phyloP scores from a whole-genome alignment of 306 rosid species.

The Potentilla sterilis region DNA sequence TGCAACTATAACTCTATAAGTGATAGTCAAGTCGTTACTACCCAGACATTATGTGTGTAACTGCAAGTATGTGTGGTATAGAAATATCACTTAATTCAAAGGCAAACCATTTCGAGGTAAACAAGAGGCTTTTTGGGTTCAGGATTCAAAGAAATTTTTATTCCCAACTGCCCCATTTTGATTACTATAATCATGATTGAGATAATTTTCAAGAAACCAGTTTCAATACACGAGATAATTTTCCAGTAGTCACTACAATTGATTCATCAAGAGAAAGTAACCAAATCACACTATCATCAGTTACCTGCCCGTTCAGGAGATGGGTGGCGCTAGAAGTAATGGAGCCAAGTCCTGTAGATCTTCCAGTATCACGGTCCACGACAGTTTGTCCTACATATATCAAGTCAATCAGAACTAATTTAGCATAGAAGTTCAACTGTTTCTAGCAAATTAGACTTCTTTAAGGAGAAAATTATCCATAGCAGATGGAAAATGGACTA shows the following conservation, averaged over 20 bases:
- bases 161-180: not conserved
- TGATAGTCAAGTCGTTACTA: not conserved
- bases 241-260: not conserved
- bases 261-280: not conserved
- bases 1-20: not conserved
- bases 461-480: not conserved
- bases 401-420: conserved; percentile 7
- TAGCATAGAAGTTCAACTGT: not conserved
- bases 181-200: not conserved
- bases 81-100: not conserved
- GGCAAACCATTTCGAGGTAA: not conserved
- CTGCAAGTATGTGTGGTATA: not conserved
- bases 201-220: not conserved
- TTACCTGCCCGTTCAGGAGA: conserved; percentile 88
- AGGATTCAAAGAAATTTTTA: not conserved
- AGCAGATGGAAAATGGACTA: not conserved
- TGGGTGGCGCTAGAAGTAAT: conserved; percentile 79
- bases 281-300: not conserved
- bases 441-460: not conserved
- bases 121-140: not conserved
- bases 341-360: conserved; percentile 91
- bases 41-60: not conserved
- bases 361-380: conserved; percentile 72
- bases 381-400: conserved; percentile 57
- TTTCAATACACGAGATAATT: not conserved